Evolutionary conservation across 192 early-diverging fungal species (phyloP).

Genomic region (Coemansia sp.): DNA sequence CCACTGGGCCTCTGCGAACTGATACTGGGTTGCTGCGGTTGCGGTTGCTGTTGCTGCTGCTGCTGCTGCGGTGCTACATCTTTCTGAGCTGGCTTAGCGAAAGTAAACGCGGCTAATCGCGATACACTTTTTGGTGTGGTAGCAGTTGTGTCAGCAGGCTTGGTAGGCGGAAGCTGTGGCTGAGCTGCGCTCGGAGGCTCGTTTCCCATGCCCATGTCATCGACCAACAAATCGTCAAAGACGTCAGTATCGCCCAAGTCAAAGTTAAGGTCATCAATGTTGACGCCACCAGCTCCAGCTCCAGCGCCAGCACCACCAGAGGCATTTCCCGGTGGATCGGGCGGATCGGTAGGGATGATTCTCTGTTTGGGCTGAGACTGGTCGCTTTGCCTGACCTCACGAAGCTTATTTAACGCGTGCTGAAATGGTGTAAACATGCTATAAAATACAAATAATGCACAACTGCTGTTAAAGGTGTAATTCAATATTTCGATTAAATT

Average conservation of each 20-base stretch:
- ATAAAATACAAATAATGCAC: neutral
- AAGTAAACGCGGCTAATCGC: constrained; percentile 1
- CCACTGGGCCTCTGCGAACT: neutral
- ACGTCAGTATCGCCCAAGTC: constrained; percentile 30
- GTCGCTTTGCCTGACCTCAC: constrained; percentile 24
- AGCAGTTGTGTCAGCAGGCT: neutral
- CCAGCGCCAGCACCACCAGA: neutral
- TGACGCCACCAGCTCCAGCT: neutral
- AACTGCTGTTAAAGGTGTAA: neutral
- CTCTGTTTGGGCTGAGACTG: constrained; percentile 29
- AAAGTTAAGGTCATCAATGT: constrained; percentile 20
- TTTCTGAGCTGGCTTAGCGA: neutral
- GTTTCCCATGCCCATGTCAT: neutral
- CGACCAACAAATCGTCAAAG: constrained; percentile 24
- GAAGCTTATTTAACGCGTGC: constrained; percentile 42
- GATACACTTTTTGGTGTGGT: neutral
- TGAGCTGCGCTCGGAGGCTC: neutral
- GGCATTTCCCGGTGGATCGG: neutral
- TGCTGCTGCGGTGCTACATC: neutral
- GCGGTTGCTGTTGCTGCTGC: neutral
- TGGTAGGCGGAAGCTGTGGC: neutral
- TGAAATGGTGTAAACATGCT: constrained; percentile 37
- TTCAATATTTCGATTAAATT: neutral
- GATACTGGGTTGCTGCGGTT: neutral
- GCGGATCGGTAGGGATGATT: constrained; percentile 1